These are phyloP conservation scores for Globisporangium cederbergense DNA, from an alignment of 352 stramenopile genomes.

Conservation along the genomic window DNA sequence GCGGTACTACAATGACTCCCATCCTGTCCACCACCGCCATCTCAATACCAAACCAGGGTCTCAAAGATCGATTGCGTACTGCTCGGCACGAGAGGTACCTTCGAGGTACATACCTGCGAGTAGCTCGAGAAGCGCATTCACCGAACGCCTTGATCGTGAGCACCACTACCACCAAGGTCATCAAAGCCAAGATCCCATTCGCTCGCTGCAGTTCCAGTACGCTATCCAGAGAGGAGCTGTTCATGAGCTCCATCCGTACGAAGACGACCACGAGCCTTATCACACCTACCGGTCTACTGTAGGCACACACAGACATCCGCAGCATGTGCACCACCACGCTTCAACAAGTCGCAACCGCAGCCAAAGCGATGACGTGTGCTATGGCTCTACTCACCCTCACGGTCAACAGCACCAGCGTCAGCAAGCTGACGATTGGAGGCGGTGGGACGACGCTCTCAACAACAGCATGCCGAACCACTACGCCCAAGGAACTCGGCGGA, in stretches of 20 bases:
- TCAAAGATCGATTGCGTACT: conserved; percentile 16
- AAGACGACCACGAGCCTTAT: neutral
- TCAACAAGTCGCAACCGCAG: conserved; percentile 6
- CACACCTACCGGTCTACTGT: neutral
- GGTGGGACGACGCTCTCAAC: neutral
- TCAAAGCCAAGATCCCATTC: neutral
- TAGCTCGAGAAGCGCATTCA: conserved; percentile 23
- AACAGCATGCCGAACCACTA: neutral
- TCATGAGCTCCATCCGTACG: conserved; percentile 1
- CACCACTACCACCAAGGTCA: neutral
- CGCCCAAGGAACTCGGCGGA: neutral
- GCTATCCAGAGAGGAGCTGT: neutral
- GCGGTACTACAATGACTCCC: conserved; percentile 3
- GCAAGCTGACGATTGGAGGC: neutral
- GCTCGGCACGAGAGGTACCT: conserved; percentile 33
- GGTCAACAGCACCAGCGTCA: neutral
- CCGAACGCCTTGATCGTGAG: conserved; percentile 37
- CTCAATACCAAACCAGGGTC: conserved; percentile 9
- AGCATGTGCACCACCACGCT: neutral
- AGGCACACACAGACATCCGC: neutral
- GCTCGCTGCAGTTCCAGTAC: neutral
- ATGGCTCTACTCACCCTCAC: neutral
- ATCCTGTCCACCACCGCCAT: neutral
- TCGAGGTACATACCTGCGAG: neutral
- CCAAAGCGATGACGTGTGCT: conserved; percentile 14